These are phyloP conservation scores for Backusella parvicylindrica DNA, from an alignment of 192 early-diverging fungal species.

Conservation along the genomic window DNA sequence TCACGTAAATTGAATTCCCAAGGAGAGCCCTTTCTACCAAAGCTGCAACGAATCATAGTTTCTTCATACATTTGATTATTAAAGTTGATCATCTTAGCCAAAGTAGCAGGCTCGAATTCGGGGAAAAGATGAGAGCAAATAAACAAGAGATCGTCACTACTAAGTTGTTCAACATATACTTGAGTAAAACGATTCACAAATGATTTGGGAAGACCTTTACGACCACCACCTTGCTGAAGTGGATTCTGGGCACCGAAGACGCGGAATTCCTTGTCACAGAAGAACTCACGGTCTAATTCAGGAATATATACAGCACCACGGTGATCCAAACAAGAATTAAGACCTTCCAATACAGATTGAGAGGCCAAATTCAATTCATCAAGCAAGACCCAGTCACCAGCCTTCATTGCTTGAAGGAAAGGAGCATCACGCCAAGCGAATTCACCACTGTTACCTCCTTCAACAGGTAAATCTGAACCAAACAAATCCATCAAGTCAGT, in stretches of 20 bases:
- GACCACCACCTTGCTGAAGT: conserved; percentile 92
- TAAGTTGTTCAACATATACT: conserved; percentile 87
- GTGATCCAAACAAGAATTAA: conserved; percentile 98
- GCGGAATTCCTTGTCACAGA: conserved; percentile 75
- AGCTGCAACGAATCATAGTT: conserved; percentile 74
- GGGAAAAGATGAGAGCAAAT: conserved; percentile 64
- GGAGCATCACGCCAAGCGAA: conserved; percentile 99
- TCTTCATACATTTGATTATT: conserved; percentile 84
- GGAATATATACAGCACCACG: conserved; percentile 94
- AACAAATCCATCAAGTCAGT: conserved; percentile 98
- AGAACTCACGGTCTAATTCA: conserved; percentile 88
- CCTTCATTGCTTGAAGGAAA: conserved; percentile 93
- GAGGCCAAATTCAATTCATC: conserved; percentile 99
- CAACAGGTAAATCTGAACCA: conserved; percentile 95
- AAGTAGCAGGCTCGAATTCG: conserved; percentile 43
- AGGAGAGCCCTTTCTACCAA: conserved; percentile 74
- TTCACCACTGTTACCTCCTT: conserved; percentile 76
- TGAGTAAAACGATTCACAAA: conserved; percentile 97
- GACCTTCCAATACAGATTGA: conserved; percentile 96
- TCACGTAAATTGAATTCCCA: conserved; percentile 99
- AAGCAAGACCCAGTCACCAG: conserved; percentile 94
- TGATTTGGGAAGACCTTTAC: conserved; percentile 96
- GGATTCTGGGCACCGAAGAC: conserved; percentile 99
- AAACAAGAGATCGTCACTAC: conserved; percentile 70
- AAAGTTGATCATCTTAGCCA: conserved; percentile 70